Evolutionary conservation across 2,329 filamentous ascomycete species (phyloP), one percentile per base, ranked within the genome.

Genomic region (Calycina herbarum): DNA sequence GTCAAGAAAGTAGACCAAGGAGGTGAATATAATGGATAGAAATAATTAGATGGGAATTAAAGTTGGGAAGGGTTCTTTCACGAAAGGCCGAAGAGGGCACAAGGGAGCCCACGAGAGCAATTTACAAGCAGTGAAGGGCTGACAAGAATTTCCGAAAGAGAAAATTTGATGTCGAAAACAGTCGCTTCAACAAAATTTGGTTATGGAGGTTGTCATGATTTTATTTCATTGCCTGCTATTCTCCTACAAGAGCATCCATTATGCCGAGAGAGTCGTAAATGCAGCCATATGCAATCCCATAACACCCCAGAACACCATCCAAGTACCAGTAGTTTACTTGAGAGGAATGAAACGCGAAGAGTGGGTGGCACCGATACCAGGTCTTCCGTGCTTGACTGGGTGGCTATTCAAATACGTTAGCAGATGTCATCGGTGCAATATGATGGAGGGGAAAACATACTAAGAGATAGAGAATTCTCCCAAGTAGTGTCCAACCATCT

Each of bases 291-390:
- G 57, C 42, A 57, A 58, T 64, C 58, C 70, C 70, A 66, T 70
- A 69, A 68, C 67, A 66, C 69, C 69, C 68, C 68, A 71, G 56
- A 70, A 69, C 62, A 69, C 70, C 67, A 70, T 61, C 63, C 67
- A 68, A 61, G 61, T 62, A 66, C 66, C 61, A 71, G 20, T 24
- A 54, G 20, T 73, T 89, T 97, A 98, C 89, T 99, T 99, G 83
- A 99, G 91, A 83, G 95, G 95, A 88, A 99, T 99, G 91, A 99
- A 99, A 90, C 95, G 93, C 83, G 95, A 99, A 86, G 94, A 98
- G 92, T 99, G 94, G 77, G 95, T 99, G 79, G 95, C 95, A 96
- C 95, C 95, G 80, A 99, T 62, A 98, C 95, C 95, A 80, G 95
- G 95, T 84, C 95, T 88, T 89, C 95, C 95, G 91, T 99, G 95